These are phyloP conservation scores for Euphrasia arctica DNA, from an alignment of 305 asterid genomes.

Conservation along the genomic window DNA sequence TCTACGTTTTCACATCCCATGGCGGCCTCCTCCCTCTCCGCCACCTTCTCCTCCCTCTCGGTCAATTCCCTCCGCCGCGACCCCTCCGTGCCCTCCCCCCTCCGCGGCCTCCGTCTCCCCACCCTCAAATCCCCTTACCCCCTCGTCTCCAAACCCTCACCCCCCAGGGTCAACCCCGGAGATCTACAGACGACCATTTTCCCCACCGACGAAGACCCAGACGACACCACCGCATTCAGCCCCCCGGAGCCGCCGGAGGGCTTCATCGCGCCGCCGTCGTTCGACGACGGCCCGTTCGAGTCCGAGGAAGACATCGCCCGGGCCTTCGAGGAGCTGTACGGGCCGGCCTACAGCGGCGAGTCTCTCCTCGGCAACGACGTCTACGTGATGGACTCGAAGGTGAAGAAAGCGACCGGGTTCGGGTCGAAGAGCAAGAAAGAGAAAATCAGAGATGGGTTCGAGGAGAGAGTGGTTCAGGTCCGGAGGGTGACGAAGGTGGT, in stretches of 20 bases:
- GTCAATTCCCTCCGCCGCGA: slow-evolving; percentile 30
- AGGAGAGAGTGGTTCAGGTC: slow-evolving; percentile 92
- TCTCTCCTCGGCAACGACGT: slow-evolving; percentile 67
- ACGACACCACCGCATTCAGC: slow-evolving; percentile 42
- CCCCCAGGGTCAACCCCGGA: slow-evolving; percentile 31
- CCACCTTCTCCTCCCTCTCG: slow-evolving; percentile 37
- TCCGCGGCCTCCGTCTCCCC: slow-evolving; percentile 24
- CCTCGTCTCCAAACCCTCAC: slow-evolving; percentile 35
- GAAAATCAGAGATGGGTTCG: slow-evolving; percentile 80
- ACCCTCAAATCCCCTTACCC: slow-evolving; percentile 26
- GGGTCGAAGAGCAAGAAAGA: slow-evolving; percentile 66
- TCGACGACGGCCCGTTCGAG: slow-evolving; percentile 76
- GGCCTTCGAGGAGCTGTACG: slow-evolving; percentile 78
- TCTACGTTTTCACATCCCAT: slow-evolving; percentile 12
- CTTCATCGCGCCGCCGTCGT: slow-evolving; percentile 54
- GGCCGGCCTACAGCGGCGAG: slow-evolving; percentile 80
- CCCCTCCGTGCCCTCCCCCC: slow-evolving; percentile 13
- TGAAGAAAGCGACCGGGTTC: slow-evolving; percentile 56
- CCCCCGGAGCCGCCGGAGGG: slow-evolving; percentile 72
- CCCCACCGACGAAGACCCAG: slow-evolving; percentile 47
- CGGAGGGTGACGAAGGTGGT: slow-evolving; percentile 94
- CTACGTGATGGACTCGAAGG: slow-evolving; percentile 66
- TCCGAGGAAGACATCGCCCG: slow-evolving; percentile 78
- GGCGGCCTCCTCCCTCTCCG: slow-evolving; percentile 41
- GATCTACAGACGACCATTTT: slow-evolving; percentile 47